Conservation (phyloP, 345 rosid species). For the Corchorus olitorius region DNA sequence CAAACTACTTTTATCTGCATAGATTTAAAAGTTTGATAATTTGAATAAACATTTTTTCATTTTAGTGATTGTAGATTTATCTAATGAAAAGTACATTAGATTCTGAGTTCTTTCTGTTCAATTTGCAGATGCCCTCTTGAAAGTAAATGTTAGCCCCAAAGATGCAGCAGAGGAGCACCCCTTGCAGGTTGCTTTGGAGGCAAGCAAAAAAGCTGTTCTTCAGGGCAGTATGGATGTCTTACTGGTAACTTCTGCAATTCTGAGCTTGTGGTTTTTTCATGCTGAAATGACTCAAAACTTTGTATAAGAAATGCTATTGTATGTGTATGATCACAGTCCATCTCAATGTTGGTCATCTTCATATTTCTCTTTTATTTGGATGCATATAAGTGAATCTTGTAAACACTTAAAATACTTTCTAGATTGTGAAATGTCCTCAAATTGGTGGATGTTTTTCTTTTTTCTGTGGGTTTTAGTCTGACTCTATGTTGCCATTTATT, state of each 20-base stretch:
- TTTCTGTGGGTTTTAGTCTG: not conserved
- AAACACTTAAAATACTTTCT: constrained; percentile 1
- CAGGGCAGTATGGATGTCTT: constrained; percentile 86
- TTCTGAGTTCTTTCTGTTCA: constrained; percentile 24
- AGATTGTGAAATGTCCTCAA: constrained; percentile 8
- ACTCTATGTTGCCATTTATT: not conserved
- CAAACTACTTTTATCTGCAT: not conserved
- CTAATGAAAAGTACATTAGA: constrained; percentile 17
- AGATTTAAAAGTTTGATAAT: constrained; percentile 3
- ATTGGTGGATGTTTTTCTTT: not conserved
- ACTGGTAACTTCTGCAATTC: constrained; percentile 50
- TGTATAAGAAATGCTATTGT: not conserved
- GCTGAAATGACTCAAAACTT: constrained; percentile 7
- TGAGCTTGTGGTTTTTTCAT: constrained; percentile 10
- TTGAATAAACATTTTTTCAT: not conserved
- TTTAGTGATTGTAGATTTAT: constrained; percentile 1
- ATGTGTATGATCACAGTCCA: not conserved
- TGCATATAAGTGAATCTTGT: not conserved
- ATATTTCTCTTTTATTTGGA: constrained; percentile 7
- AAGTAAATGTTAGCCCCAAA: constrained; percentile 49
- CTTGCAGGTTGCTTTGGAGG: constrained; percentile 68
- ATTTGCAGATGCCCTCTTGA: constrained; percentile 65
- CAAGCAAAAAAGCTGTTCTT: constrained; percentile 72
- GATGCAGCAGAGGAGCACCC: constrained; percentile 59
- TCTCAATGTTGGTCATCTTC: not conserved